Evolutionary conservation across 768 basidiomycete genomes (phyloP), one percentile per base, ranked within the genome.

Genomic region (Gloeopeniophorella convolvens): DNA sequence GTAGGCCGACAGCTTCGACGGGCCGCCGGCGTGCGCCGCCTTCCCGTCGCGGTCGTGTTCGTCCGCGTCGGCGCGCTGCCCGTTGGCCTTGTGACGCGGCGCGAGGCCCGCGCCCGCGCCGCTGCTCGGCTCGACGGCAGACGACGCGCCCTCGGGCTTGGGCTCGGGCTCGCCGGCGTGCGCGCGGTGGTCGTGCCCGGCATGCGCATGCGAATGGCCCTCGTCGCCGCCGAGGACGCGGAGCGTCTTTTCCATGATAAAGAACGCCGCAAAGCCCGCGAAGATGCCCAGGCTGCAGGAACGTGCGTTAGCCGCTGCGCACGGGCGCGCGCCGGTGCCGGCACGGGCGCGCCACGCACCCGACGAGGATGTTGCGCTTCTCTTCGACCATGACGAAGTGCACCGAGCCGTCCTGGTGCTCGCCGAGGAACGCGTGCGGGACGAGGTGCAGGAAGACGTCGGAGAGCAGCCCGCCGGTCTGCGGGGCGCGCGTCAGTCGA

Each of bases 381-480:
- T 91, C 87, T 65, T 94, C 89, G 5, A 94, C 86, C 71, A 91
- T 78, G 33, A 92, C 76, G 51, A 92, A 77, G 50, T 84, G 83
- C 12, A 84, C 83, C 24, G 82, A 80, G 33, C 73, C 69, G 49
- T 79, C 83, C 59, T 84, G 81, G 62, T 83, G 78, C 61, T 93
- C 92, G 27, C 92, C 92, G 74, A 92, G 85, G 66, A 95, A 95
- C 8, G 86, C 78, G 64, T 94, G 92, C 18, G 92, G 92, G 46
- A 95, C 81, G 30, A 95, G 79, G 64, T 95, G 91, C 42, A 96
- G 70, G 66, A 93, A 92, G 34, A 94, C 90, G 65, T 96, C 92
- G 4, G 91, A 93, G 32, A 96, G 78, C 23, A 96, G 76, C 24
- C 92, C 92, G 27, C 92, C 92, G 9, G 90, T 93, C 79, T 89